Evolutionary conservation across 106 monocot genomes (phyloP).

Genomic region (Triglochin maritima): DNA sequence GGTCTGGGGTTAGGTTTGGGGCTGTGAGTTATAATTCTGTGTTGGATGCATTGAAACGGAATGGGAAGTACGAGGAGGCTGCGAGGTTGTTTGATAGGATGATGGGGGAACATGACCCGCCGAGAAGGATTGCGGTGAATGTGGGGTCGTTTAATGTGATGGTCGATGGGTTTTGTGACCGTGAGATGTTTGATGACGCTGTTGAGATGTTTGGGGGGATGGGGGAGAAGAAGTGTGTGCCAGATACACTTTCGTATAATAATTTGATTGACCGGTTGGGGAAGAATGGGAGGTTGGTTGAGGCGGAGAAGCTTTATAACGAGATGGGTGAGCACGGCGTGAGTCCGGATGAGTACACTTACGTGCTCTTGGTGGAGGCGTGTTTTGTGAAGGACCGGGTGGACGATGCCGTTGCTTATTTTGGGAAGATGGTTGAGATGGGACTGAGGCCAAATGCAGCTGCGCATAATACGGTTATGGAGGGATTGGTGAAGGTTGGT

Average conservation of each 20-base stretch:
- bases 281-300: conserved; percentile 31
- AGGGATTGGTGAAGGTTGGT: conserved; percentile 41
- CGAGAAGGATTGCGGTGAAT: conserved; percentile 55
- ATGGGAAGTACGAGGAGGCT: conserved; percentile 60
- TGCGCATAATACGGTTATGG: conserved; percentile 64
- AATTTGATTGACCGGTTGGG: conserved; percentile 75
- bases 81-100: conserved; percentile 60
- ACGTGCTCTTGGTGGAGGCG: conserved; percentile 53
- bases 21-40: conserved; percentile 74
- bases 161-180: conserved; percentile 65
- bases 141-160: conserved; percentile 92
- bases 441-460: conserved; percentile 68
- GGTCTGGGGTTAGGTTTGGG: conserved; percentile 52
- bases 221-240: conserved; percentile 60
- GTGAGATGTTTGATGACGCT: conserved; percentile 54
- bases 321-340: conserved; percentile 68
- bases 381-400: conserved; percentile 59
- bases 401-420: conserved; percentile 58
- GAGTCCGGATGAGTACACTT: conserved; percentile 74
- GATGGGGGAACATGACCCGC: conserved; percentile 59
- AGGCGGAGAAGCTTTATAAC: conserved; percentile 55
- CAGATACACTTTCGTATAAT: conserved; percentile 77
- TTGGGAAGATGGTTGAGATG: conserved; percentile 60
- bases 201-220: conserved; percentile 52
- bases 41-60: conserved; percentile 54